These are phyloP conservation scores for Phaeosphaeriaceae sp. DNA, from an alignment of 2,329 filamentous ascomycete species.

Conservation along the genomic window DNA sequence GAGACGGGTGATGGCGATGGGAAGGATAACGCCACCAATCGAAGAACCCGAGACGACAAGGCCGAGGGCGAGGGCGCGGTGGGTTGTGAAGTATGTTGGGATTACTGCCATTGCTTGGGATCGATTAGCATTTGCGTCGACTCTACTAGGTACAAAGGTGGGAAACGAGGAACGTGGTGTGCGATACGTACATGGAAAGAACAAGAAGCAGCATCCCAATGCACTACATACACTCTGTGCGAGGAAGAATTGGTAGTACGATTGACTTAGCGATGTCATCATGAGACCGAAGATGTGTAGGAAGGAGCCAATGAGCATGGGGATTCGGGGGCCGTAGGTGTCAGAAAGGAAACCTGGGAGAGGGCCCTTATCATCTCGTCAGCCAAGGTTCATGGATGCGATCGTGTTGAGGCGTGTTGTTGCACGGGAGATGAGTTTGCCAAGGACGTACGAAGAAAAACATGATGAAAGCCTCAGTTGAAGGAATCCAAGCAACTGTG, in stretches of 20 bases:
- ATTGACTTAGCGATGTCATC: conserved; percentile 62
- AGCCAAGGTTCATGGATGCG: conserved; percentile 32
- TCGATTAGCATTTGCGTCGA: too few relatives aligned
- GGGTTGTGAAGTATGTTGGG: not conserved
- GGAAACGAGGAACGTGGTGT: too few relatives aligned
- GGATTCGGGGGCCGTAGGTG: conserved; percentile 53
- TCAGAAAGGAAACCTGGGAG: conserved; percentile 26
- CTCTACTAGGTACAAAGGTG: too few relatives aligned
- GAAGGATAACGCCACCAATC: conserved; percentile 51
- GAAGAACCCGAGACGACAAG: not conserved
- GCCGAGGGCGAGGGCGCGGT: not conserved
- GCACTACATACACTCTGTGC: conserved; percentile 58
- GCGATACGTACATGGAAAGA: conserved; percentile 8
- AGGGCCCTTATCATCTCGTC: conserved; percentile 44
- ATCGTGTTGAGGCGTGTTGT: too few relatives aligned
- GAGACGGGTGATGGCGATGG: conserved; percentile 33
- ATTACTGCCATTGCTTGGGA: not conserved
- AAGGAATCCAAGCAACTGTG: conserved; percentile 50
- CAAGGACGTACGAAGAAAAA: conserved; percentile 46
- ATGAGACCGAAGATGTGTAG: conserved; percentile 64
- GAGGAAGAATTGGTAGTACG: conserved; percentile 60
- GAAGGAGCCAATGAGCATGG: conserved; percentile 29
- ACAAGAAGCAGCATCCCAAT: conserved; percentile 42
- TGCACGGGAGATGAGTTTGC: too few relatives aligned
- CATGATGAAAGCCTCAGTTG: conserved; percentile 51